Percentiles rank a stretch among this genome's conserved stretches.
These are phyloP conservation scores for Botrytis byssoidea DNA, from an alignment of 2,329 filamentous ascomycete genomes.

Conservation along the genomic window DNA sequence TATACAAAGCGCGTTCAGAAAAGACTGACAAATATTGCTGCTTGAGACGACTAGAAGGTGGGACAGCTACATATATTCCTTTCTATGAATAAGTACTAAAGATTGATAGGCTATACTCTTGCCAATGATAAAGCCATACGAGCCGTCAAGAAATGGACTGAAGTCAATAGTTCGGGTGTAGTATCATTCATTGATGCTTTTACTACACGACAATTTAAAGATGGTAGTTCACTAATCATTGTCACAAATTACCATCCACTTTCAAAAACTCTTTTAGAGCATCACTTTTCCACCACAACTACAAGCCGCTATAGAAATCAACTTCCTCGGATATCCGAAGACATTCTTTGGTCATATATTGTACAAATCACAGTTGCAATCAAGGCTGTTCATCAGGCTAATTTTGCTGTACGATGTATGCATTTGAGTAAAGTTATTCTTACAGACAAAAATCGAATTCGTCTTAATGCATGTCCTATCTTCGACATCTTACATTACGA, in stretches of 20 bases:
- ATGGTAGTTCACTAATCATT: constrained; percentile 83
- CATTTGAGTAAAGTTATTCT: constrained; percentile 86
- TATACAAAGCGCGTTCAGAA: constrained; percentile 88
- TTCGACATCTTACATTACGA: constrained; percentile 88
- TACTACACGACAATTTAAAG: constrained; percentile 87
- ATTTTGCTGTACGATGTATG: constrained; percentile 81
- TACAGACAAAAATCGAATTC: constrained; percentile 85
- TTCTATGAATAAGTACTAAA: not conserved
- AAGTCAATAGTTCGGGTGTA: constrained; percentile 75
- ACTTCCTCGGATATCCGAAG: constrained; percentile 57
- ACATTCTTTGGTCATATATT: constrained; percentile 85
- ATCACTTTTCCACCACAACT: constrained; percentile 56
- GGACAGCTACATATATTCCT: constrained; percentile 18
- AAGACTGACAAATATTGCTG: constrained; percentile 90
- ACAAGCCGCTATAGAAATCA: constrained; percentile 42
- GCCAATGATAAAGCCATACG: constrained; percentile 88
- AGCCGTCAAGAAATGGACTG: constrained; percentile 85
- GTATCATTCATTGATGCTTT: constrained; percentile 90
- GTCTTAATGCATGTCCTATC: constrained; percentile 83
- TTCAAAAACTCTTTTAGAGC: constrained; percentile 84
- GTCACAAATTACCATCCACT: constrained; percentile 92
- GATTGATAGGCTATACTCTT: constrained; percentile 67
- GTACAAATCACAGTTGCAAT: constrained; percentile 87
- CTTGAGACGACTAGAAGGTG: constrained; percentile 79
- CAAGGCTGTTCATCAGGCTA: constrained; percentile 77